Evolutionary conservation across 2,329 filamentous ascomycete genomes (phyloP), one percentile per base, ranked within the genome.

Genomic region (Alternaria alternata): DNA sequence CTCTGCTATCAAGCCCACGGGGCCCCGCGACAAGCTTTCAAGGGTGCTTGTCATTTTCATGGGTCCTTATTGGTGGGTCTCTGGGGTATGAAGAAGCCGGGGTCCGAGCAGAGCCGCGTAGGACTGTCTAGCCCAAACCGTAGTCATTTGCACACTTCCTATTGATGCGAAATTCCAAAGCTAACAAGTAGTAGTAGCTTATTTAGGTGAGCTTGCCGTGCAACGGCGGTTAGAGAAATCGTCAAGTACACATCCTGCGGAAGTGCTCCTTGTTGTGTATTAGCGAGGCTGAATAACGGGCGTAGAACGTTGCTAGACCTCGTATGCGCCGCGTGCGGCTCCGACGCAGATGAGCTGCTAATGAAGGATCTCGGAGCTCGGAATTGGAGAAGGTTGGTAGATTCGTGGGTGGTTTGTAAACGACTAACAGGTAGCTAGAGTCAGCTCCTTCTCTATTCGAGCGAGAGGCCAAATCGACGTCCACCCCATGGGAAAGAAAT

Each of bases 1-100:
- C 14, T 36, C 30, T 48, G 46, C 30, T 36, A 43, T 14, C 49
- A 57, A 38, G 43, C 62, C 66, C 64, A 68, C 52, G 66, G 66
- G 66, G 66, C 66, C 55, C 64, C 66, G 64, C 64, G 58, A 55
- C 51, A 67, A 63, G 59, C 62, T 63, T 68, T 65, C 22, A 44
- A 47, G 54, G 30, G 42, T 32, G 48, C 62, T 59, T 58, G 60
- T 61, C 53, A 28, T 58, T 49, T 38, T 44, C 52, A 58, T 59
- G 53, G 44, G 44, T 41, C 38, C 39, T 55, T 54, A 47, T 55
- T 66, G 49, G 61, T 59, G 65, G 63, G 56, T 46, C 42, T 47
- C 53, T 44, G 61, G 52, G 47, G 32, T 39, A 39, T 24, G 28
- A 41, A 20, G 6, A 30, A 8, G 14, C 47, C 16, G 14, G 34